phyloP scores from a whole-genome alignment of 768 basidiomycete genomes.

The Asterophora lycoperdoides region DNA sequence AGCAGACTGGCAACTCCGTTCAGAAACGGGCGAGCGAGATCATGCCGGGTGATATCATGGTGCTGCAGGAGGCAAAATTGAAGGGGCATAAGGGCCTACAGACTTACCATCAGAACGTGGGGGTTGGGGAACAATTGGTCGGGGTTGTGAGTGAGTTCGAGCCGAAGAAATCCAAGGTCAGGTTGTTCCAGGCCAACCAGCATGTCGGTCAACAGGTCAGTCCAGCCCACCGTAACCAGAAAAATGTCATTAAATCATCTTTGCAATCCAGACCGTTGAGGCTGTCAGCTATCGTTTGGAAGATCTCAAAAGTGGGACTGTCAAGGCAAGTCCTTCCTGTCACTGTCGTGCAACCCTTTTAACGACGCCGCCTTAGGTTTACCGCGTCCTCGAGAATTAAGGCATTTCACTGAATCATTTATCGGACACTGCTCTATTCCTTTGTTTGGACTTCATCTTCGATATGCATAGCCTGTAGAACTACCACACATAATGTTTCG shows the following conservation, averaged over 20 bases:
- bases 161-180: conserved; percentile 80
- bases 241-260: neutral
- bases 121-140: conserved; percentile 52
- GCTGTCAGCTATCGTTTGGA: conserved; percentile 83
- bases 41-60: conserved; percentile 81
- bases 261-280: conserved; percentile 51
- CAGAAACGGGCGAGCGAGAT: conserved; percentile 75
- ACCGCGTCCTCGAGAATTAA: conserved; percentile 37
- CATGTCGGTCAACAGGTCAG: conserved; percentile 78
- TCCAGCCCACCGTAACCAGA: conserved; percentile 16
- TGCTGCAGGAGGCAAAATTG: conserved; percentile 65
- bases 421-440: neutral
- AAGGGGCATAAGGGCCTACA: conserved; percentile 81
- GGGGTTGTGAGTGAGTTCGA: conserved; percentile 84
- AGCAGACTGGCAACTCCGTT: conserved; percentile 62
- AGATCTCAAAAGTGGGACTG: conserved; percentile 79
- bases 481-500: neutral
- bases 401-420: neutral
- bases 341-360: neutral
- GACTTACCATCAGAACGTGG: conserved; percentile 59
- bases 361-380: conserved; percentile 25
- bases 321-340: conserved; percentile 52
- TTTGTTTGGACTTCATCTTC: neutral
- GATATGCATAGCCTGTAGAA: neutral
- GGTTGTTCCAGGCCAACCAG: conserved; percentile 82